These are phyloP conservation scores for Biscogniauxia marginata DNA, from an alignment of 2,329 filamentous ascomycete genomes.

Conservation along the genomic window DNA sequence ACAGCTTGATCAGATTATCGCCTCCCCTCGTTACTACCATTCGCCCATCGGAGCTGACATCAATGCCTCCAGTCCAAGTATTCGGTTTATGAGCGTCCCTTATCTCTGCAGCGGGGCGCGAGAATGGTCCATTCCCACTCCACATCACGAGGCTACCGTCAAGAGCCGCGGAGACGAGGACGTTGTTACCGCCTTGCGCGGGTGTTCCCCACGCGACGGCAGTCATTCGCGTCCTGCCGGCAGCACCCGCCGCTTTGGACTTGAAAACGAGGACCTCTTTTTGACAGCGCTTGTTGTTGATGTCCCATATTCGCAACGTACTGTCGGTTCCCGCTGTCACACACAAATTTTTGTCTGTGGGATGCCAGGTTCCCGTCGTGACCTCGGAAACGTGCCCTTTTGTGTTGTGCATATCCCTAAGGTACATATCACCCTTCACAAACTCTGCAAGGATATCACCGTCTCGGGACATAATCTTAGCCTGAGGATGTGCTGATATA, in stretches of 20 bases:
- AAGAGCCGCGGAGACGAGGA: conserved; percentile 78
- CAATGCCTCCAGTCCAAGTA: conserved; percentile 90
- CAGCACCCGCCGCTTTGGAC: conserved; percentile 81
- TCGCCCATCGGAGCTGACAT: conserved; percentile 86
- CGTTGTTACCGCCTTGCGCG: conserved; percentile 71
- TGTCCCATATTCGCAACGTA: conserved; percentile 94
- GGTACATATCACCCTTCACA: conserved; percentile 97
- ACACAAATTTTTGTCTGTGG: conserved; percentile 78
- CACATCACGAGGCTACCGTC: conserved; percentile 94
- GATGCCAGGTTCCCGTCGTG: conserved; percentile 87
- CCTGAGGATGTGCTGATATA: conserved; percentile 83
- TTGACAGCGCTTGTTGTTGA: conserved; percentile 85
- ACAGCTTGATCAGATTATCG: conserved; percentile 90
- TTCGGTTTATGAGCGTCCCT: conserved; percentile 76
- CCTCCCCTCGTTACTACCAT: conserved; percentile 89
- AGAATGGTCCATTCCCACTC: conserved; percentile 82
- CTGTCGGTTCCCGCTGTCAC: conserved; percentile 93
- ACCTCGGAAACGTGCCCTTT: conserved; percentile 95
- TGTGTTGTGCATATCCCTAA: conserved; percentile 95
- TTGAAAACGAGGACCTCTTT: conserved; percentile 96
- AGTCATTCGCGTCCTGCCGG: conserved; percentile 91
- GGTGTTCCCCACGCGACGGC: conserved; percentile 82
- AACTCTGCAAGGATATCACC: conserved; percentile 85
- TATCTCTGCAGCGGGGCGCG: conserved; percentile 78
- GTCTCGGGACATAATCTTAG: conserved; percentile 85